Base-by-base conservation (phyloP, 2,329 filamentous ascomycete genomes). In the Pestalotiopsis sp. region DNA sequence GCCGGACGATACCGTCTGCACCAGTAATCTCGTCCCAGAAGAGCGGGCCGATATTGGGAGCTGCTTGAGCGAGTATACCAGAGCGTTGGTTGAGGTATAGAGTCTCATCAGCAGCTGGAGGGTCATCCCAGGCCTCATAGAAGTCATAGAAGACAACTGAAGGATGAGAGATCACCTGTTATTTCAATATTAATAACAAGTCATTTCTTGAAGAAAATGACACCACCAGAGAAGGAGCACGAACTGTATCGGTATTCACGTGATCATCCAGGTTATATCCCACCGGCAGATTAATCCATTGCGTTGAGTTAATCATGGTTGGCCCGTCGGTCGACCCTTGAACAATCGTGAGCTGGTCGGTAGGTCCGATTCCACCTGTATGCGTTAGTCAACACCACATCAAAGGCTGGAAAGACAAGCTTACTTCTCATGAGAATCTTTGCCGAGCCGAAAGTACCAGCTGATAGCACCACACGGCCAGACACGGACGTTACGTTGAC, bases 361-460 rank as follows among this genome's bases (percentile, higher is more conserved):
- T 78, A 20, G 90, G 90, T 5, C 91, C 92, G 73, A 92, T 93
- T 71, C 91, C 90, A 79, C 76, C 76, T 77, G 55, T n/a, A 12
- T 2, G 25, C 39, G 20, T n/a, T 27, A 64, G 6, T 31, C 9
- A 17, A 20, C 39, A 13, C 17, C 7, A 2, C 12, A n/a, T 3
- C 20, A 62, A 23, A 7, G 7, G 31, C 86, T 1, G 93, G 84
- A 73, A 93, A 92, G 0, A 91, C 91, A 3, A 6, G 70, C 76
- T 70, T 72, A 77, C 88, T 91, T 72, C 90, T 86, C 78, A 93
- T 84, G 4, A 93, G 85, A 64, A 94, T 83, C 78, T 92, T 92
- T 23, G 91, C 84, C 2, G 90, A 90, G 25, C 90, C 90, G 69
- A 94, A 92, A 2, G 91, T 83, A 64, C 92, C 92, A 1, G 90